These are phyloP conservation scores for Acacia crassicarpa DNA, from an alignment of 306 rosid species.

Conservation along the genomic window DNA sequence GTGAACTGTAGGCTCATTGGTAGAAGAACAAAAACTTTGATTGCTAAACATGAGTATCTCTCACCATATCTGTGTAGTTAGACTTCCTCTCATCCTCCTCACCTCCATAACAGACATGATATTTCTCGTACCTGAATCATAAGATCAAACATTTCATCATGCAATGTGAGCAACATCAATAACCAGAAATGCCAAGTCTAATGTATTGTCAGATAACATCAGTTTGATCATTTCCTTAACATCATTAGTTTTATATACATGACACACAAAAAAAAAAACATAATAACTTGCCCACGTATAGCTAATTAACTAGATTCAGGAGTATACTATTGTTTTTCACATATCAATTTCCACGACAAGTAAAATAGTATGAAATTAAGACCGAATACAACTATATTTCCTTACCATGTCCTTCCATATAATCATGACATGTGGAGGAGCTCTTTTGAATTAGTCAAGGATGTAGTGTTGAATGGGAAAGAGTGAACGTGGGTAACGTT, in stretches of 20 bases:
- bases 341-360: background rate
- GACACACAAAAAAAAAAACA: background rate
- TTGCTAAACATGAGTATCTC: slow-evolving; percentile 18
- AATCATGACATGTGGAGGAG: background rate
- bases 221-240: background rate
- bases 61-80: slow-evolving; percentile 78
- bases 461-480: background rate
- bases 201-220: background rate
- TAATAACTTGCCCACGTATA: background rate
- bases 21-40: background rate
- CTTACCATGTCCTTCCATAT: background rate
- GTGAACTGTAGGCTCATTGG: background rate
- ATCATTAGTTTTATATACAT: background rate
- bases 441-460: background rate
- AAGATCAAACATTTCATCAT: slow-evolving; percentile 10
- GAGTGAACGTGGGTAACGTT: background rate
- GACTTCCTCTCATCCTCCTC: slow-evolving; percentile 76
- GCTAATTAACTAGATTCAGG: background rate
- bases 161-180: slow-evolving; percentile 4
- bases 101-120: slow-evolving; percentile 76
- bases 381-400: background rate
- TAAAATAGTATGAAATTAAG: background rate
- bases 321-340: background rate
- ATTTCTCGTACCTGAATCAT: slow-evolving; percentile 78
- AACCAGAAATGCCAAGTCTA: background rate